Base-by-base conservation (phyloP, 2,329 filamentous ascomycete genomes). In the Pseudogymnoascus sp. region DNA sequence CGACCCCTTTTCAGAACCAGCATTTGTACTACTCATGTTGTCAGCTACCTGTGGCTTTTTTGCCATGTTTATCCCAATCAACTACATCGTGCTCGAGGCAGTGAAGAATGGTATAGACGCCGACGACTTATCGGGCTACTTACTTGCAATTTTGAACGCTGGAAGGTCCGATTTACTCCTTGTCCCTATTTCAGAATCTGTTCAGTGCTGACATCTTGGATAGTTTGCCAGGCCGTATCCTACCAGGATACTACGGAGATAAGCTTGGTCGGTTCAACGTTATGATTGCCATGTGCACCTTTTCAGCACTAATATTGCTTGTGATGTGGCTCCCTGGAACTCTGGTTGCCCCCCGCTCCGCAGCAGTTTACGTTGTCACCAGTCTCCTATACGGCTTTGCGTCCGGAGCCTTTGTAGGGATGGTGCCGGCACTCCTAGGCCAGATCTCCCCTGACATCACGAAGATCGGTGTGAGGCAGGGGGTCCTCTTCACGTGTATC, bases 401-500 rank as follows among this genome's bases (percentile, higher is more conserved):
- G 1, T 84, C 81, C 0, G 86, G 85, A 0, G 85, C 54, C 2
- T 64, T 36, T 7, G 21, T 83, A 8, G 65, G 65, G 1, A 60
- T 70, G 21, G 45, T 79, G 0, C 84, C 88, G 0, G 81, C 86
- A 0, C 76, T 89, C 10, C 77, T 92, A n/a, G 86, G 86, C 1
- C 85, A 90, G 69, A 87, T 91, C 65, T 85, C 82, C 1, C 48
- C 48, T 4, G 84, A 89, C 61, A 80, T 90, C 25, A 78, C 81
- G 16, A 79, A 90, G 72, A 85, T 92, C 31, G 89, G 89, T 14
- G 80, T 85, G 2, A 80, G 89, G 6, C 85, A 82, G 1, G 89
- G 89, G 0, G 80, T 81, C 0, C 79, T 83, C n/a, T 89, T 87
- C 72, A 82, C 83, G n/a, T 70, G 86, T 37, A 78, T 84, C 63